Percentiles rank a stretch among this genome's conserved stretches.
These are phyloP conservation scores for Cystoisospora suis DNA, from an alignment of 169 alveolate genomes.

Conservation along the genomic window DNA sequence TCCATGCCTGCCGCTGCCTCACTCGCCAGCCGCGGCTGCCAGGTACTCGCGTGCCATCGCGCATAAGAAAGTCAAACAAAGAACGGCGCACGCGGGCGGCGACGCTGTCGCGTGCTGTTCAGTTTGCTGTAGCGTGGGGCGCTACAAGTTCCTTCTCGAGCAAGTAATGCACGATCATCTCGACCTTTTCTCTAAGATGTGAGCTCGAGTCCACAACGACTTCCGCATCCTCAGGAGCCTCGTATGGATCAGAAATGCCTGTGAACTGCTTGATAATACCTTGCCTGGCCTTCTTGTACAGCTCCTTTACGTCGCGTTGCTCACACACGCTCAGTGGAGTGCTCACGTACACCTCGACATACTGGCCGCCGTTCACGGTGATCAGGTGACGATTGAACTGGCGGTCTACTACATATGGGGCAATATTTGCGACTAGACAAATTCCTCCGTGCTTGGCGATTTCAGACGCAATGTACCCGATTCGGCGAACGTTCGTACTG, in stretches of 20 bases:
- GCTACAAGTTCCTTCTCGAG: constrained; percentile 19
- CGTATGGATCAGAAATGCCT: constrained; percentile 68
- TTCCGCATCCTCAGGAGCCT: constrained; percentile 64
- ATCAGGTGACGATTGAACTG: constrained; percentile 56
- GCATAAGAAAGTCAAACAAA: neutral
- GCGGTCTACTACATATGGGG: constrained; percentile 65
- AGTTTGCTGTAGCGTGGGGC: neutral
- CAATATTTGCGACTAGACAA: constrained; percentile 66
- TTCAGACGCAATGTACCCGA: constrained; percentile 68
- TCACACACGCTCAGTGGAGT: constrained; percentile 67
- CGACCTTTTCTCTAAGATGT: constrained; percentile 45
- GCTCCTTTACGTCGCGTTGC: constrained; percentile 62
- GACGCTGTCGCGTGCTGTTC: too few species aligned
- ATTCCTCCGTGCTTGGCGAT: constrained; percentile 70
- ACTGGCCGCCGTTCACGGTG: constrained; percentile 51
- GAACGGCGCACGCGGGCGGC: neutral
- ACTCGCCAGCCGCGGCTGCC: too few species aligned
- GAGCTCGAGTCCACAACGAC: constrained; percentile 51
- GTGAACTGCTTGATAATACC: constrained; percentile 68
- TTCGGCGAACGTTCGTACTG: constrained; percentile 65
- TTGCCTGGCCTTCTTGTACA: constrained; percentile 68
- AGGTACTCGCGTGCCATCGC: too few species aligned
- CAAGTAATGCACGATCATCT: constrained; percentile 40
- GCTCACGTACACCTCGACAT: constrained; percentile 66
- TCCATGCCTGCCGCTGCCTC: too few species aligned